Evolutionary conservation across 179 eudicot genomes (phyloP), one percentile per base, ranked within the genome.

Genomic region (Patellifolia procumbens): DNA sequence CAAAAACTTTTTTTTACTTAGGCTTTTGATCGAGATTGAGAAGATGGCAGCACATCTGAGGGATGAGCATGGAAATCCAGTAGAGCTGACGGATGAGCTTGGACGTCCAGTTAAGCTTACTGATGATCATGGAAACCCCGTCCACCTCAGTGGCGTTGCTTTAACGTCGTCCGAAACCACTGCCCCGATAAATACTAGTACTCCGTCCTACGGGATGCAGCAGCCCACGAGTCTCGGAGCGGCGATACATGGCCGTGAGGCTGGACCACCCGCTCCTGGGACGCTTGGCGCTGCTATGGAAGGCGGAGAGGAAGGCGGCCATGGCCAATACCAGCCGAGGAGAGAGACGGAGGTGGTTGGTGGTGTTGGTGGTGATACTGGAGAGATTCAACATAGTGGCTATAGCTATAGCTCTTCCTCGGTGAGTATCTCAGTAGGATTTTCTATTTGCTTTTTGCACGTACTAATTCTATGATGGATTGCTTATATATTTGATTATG

Each of bases 41-140:
- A 76, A 37, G 17, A 90, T 89, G 97, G 93, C 92, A 32, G 86
- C 91, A 32, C 87, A 89, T 63, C 45, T 94, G 16, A 81, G 85
- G 12, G 98, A 94, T 68, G 90, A 88, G 75, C 81, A 63, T 22
- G 98, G 97, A 0, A 88, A 90, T 74, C 97, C 90, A 32, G 87
- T 92, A 32, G 89, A 89, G 69, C 78, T 90, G 32, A 86, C 94
- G 0, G 98, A 91, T 81, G 85, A 87, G 46, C 84, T 37, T 13
- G 97, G 98, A 3, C 83, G 83, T 58, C 98, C 94, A 0, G 97
- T 93, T 53, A 79, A 79, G 75, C 87, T 91, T 1, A 93, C 95
- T 1, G 98, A 92, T 60, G 98, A 94, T 48, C 81, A 80, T 62
- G 98, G 98, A 17, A 83, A 86, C 63, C 98, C 98, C 26, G 76